These are phyloP conservation scores for Xerocomus brunneocitrinus DNA, from an alignment of 768 basidiomycete species.

Conservation along the genomic window DNA sequence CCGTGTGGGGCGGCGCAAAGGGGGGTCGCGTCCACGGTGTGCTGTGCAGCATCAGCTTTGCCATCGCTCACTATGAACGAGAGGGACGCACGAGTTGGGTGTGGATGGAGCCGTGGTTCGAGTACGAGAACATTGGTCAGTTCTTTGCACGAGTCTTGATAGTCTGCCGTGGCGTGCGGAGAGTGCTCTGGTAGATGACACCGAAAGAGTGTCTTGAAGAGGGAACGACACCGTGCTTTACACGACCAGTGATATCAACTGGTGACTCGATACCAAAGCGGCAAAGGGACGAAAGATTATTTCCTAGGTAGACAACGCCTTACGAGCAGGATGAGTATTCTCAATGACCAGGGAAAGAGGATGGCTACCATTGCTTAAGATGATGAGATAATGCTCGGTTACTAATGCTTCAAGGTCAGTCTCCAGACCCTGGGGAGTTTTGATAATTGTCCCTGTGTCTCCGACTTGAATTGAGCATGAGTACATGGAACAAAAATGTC, in stretches of 20 bases:
- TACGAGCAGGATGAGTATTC: not conserved
- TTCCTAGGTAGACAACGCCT: not conserved
- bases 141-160: too few species aligned
- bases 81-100: conserved; percentile 16
- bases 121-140: not conserved
- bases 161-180: too few species aligned
- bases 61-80: not conserved
- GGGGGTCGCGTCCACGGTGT: conserved; percentile 11
- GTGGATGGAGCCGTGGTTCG: conserved; percentile 14
- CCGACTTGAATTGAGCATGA: not conserved
- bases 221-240: not conserved
- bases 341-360: not conserved
- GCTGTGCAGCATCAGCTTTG: conserved; percentile 4
- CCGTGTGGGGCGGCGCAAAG: conserved; percentile 14
- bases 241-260: not conserved
- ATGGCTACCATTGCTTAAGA: too few species aligned
- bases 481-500: not conserved
- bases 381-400: not conserved
- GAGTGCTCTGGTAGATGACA: too few species aligned
- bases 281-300: not conserved
- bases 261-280: not conserved
- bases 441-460: not conserved
- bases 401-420: not conserved
- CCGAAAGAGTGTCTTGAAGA: too few species aligned
- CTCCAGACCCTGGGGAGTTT: not conserved